Conservation (phyloP, 352 stramenopile species). For the Thalassiosira livingstoniorum region DNA sequence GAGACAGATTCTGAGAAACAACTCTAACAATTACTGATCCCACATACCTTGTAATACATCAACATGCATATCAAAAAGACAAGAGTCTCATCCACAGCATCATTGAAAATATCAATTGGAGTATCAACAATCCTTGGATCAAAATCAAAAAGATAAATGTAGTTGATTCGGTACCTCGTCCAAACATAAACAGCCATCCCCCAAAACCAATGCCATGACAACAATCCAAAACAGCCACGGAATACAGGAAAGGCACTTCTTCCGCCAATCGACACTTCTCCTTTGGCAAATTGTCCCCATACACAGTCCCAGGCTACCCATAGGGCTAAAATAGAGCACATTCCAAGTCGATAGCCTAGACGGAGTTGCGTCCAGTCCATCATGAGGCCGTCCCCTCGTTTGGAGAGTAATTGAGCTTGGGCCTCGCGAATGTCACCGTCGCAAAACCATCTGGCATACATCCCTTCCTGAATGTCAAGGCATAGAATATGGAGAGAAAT, state of each 20-base stretch:
- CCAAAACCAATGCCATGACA: conserved; percentile 96
- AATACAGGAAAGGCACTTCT: conserved; percentile 92
- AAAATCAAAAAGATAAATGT: conserved; percentile 96
- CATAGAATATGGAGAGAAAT: conserved; percentile 30
- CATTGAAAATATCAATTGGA: conserved; percentile 92
- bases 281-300: conserved; percentile 80
- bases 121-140: conserved; percentile 87
- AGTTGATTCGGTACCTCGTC: conserved; percentile 90
- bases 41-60: conserved; percentile 95
- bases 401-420: conserved; percentile 86
- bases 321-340: conserved; percentile 72
- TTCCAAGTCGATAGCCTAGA: conserved; percentile 87
- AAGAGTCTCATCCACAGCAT: conserved; percentile 96
- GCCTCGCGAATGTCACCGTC: conserved; percentile 84
- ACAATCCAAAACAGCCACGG: conserved; percentile 92
- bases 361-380: conserved; percentile 88
- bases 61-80: conserved; percentile 94
- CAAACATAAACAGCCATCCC: conserved; percentile 93
- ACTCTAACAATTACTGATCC: too few species aligned
- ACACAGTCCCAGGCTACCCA: conserved; percentile 94
- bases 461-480: conserved; percentile 60
- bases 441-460: conserved; percentile 87
- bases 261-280: conserved; percentile 80
- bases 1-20: too few species aligned
- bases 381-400: conserved; percentile 85